phyloP scores from a whole-genome alignment of 257 asterid species.

The Anisodus acutangulus region DNA sequence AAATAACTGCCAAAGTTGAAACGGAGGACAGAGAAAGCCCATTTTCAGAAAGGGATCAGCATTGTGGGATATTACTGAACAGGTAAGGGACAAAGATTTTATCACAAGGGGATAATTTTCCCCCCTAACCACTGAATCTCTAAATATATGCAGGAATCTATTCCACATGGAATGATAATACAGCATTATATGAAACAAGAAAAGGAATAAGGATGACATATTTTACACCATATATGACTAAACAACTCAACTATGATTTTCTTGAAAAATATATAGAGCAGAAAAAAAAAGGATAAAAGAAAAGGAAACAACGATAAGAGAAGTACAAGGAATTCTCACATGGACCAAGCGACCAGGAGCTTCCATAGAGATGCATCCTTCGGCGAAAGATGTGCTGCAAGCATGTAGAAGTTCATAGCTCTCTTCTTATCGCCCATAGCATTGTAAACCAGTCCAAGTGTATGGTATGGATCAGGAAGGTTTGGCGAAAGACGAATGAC shows the following conservation, averaged over 20 bases:
- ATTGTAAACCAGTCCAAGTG: constrained; percentile 72
- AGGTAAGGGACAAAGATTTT: neutral
- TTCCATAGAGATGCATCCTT: constrained; percentile 86
- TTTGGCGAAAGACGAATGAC: constrained; percentile 84
- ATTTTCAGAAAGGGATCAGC: neutral
- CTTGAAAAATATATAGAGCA: neutral
- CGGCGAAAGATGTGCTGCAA: constrained; percentile 83
- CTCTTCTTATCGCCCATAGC: constrained; percentile 63
- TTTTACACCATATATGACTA: constrained; percentile 12
- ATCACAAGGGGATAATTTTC: neutral
- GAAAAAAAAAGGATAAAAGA: neutral
- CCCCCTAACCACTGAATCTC: neutral
- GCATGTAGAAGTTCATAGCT: constrained; percentile 72
- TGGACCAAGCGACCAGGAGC: constrained; percentile 64
- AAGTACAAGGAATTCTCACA: constrained; percentile 45
- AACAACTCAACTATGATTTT: neutral
- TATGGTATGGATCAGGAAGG: constrained; percentile 73
- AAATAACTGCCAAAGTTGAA: constrained; percentile 5
- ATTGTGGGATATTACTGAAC: neutral
- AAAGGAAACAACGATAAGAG: neutral
- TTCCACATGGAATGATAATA: constrained; percentile 18
- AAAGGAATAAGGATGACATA: constrained; percentile 14
- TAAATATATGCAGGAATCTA: neutral
- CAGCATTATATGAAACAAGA: neutral
- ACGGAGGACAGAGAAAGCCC: neutral